Conservation (phyloP, 768 basidiomycete species). For the Suillus americanus region DNA sequence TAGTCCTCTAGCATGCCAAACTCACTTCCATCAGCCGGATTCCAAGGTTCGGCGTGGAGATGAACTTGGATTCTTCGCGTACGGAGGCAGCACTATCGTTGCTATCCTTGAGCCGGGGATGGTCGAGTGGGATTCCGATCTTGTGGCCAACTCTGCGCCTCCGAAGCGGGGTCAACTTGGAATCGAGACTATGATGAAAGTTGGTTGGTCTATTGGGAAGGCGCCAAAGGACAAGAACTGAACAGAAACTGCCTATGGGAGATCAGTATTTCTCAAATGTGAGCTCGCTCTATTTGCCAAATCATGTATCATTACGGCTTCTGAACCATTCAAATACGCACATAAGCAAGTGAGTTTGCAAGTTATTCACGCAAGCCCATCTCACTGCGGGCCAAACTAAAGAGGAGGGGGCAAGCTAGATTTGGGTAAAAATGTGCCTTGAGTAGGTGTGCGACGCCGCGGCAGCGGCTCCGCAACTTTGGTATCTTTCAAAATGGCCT, state of each 20-base stretch:
- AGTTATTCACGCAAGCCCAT: background rate
- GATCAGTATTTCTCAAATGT: background rate
- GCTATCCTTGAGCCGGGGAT: slow-evolving; percentile 55
- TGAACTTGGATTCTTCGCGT: slow-evolving; percentile 66
- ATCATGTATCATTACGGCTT: background rate
- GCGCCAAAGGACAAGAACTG: background rate
- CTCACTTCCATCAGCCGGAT: slow-evolving; percentile 33
- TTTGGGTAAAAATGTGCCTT: background rate
- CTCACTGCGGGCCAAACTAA: background rate
- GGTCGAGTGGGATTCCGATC: slow-evolving; percentile 60
- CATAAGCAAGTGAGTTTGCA: background rate
- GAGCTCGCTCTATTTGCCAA: background rate
- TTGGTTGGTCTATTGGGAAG: slow-evolving; percentile 30
- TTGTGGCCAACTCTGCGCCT: slow-evolving; percentile 48
- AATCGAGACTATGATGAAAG: slow-evolving; percentile 69
- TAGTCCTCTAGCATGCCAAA: background rate
- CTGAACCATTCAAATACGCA: background rate
- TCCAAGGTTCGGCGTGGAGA: slow-evolving; percentile 60
- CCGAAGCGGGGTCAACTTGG: slow-evolving; percentile 21
- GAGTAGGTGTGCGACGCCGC: background rate
- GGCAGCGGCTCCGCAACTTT: background rate
- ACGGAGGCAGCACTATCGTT: slow-evolving; percentile 77
- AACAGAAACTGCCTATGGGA: background rate
- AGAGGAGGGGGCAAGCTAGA: background rate
- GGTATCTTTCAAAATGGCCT: background rate